phyloP scores from a whole-genome alignment of 2,329 filamentous ascomycete species.

The Fonsecaea erecta region DNA sequence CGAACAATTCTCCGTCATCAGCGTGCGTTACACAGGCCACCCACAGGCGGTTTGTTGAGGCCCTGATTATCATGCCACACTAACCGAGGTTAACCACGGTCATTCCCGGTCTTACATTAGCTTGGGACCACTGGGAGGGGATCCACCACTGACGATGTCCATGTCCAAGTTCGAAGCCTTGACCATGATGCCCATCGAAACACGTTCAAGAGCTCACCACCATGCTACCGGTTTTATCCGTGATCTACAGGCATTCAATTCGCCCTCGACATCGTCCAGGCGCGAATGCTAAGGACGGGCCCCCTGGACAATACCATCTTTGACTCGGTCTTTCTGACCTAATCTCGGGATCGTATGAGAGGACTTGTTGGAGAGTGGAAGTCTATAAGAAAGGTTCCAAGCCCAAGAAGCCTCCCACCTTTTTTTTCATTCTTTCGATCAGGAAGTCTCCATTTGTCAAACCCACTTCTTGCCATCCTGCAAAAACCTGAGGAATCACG shows the following conservation, averaged over 20 bases:
- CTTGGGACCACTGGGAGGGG: background rate
- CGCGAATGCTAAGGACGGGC: background rate
- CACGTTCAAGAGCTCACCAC: conserved; percentile 5
- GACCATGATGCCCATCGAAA: conserved; percentile 18
- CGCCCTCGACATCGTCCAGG: conserved; percentile 4
- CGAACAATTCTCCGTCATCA: conserved; percentile 5
- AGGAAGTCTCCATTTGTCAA: background rate
- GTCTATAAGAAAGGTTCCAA: conserved; percentile 26
- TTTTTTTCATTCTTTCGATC: conserved; percentile 3
- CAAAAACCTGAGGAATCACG: conserved; percentile 8
- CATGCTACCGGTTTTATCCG: conserved; percentile 30
- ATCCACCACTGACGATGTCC: conserved; percentile 26
- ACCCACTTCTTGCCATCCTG: conserved; percentile 5
- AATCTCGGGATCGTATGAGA: conserved; percentile 7
- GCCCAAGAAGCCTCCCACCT: background rate
- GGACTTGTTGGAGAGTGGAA: conserved; percentile 2
- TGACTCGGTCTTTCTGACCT: conserved; percentile 24
- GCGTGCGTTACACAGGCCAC: background rate
- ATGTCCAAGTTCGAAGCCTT: conserved; percentile 13
- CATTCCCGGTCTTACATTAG: conserved; percentile 21
- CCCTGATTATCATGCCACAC: conserved; percentile 33
- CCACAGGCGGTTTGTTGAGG: background rate
- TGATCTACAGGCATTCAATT: conserved; percentile 25
- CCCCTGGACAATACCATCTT: background rate
- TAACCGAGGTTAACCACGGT: conserved; percentile 32